Evolutionary conservation across 2,329 filamentous ascomycete genomes (phyloP).

Genomic region (Beauveria rudraprayagi): DNA sequence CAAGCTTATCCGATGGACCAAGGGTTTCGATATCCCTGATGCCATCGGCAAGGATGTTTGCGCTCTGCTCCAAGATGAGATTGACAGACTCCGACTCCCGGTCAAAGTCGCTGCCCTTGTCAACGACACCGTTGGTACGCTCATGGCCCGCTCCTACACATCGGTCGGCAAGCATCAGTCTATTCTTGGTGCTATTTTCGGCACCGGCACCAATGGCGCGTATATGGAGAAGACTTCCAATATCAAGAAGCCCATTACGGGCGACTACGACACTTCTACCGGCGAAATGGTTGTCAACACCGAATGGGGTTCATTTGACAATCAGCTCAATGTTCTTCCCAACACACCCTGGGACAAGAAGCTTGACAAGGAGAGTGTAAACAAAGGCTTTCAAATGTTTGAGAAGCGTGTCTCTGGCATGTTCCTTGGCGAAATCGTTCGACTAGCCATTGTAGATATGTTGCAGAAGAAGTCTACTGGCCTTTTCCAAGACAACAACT

Average conservation of each 20-base stretch:
- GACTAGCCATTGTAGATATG: conserved; percentile 65
- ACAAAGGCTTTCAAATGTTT: conserved; percentile 96
- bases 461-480: conserved; percentile 57
- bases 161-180: conserved; percentile 81
- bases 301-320: conserved; percentile 98
- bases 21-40: conserved; percentile 96
- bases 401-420: conserved; percentile 98
- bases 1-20: conserved; percentile 92
- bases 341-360: conserved; percentile 74
- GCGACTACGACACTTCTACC: conserved; percentile 68
- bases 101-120: conserved; percentile 93
- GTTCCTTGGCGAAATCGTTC: conserved; percentile 93
- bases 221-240: conserved; percentile 89
- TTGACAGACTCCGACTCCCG: conserved; percentile 77
- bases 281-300: conserved; percentile 97
- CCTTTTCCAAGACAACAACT: conserved; percentile 71
- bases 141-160: conserved; percentile 96
- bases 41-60: conserved; percentile 93
- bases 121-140: conserved; percentile 94
- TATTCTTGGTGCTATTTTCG: conserved; percentile 92
- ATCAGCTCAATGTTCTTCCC: conserved; percentile 79
- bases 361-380: conserved; percentile 73
- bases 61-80: conserved; percentile 77
- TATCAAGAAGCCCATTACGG: conserved; percentile 67
- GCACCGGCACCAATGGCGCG: conserved; percentile 93